Conservation (phyloP, 768 basidiomycete species). For the Obba rivulosa region DNA sequence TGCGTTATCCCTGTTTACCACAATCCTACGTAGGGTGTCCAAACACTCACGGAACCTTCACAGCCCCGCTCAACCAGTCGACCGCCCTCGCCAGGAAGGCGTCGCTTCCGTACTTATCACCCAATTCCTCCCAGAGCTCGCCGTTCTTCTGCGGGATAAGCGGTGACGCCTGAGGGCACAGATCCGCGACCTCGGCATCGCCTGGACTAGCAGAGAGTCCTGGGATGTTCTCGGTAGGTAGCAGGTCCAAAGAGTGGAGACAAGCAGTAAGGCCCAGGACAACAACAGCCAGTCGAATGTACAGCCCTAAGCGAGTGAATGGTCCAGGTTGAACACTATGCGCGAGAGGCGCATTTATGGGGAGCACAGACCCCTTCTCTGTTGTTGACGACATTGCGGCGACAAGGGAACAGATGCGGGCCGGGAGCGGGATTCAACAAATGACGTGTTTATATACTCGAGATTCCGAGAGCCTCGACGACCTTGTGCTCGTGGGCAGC, state of each 20-base stretch:
- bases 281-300: background rate
- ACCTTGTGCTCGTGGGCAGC: too few species aligned
- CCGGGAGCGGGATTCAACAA: too few species aligned
- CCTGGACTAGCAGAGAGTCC: background rate
- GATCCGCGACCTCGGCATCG: constrained; percentile 1
- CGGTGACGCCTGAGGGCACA: constrained; percentile 32
- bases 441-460: too few species aligned
- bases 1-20: constrained; percentile 10
- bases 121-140: constrained; percentile 28
- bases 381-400: constrained; percentile 12
- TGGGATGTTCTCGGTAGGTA: background rate
- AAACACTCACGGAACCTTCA: constrained; percentile 31
- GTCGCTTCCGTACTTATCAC: constrained; percentile 26
- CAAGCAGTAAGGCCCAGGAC: constrained; percentile 2
- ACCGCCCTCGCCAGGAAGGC: constrained; percentile 26
- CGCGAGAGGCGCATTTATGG: background rate
- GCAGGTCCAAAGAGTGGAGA: constrained; percentile 1
- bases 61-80: constrained; percentile 19
- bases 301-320: too few species aligned
- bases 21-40: background rate
- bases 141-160: constrained; percentile 29
- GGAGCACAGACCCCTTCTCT: constrained; percentile 1
- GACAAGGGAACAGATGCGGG: background rate
- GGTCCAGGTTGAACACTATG: too few species aligned
- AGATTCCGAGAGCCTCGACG: too few species aligned